These are phyloP conservation scores for Juglanconis juglandina DNA, from an alignment of 2,329 filamentous ascomycete species.

Conservation along the genomic window DNA sequence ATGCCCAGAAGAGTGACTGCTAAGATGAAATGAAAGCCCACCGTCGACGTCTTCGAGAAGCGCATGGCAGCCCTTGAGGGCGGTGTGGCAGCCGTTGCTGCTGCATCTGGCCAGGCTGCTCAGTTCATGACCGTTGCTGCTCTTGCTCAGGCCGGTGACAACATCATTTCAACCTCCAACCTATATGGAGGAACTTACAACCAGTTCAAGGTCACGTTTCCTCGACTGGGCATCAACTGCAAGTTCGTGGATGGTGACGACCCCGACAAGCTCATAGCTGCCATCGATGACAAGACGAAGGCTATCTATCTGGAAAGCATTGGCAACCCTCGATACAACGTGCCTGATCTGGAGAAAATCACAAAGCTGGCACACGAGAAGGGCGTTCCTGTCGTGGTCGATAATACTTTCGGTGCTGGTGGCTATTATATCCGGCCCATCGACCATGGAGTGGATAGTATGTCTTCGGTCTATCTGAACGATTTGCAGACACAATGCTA, in stretches of 20 bases:
- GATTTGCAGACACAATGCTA: background rate
- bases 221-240: slow-evolving; percentile 80
- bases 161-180: slow-evolving; percentile 87
- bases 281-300: slow-evolving; percentile 92
- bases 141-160: slow-evolving; percentile 84
- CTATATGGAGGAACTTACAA: slow-evolving; percentile 96
- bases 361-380: slow-evolving; percentile 70
- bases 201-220: slow-evolving; percentile 88
- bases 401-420: slow-evolving; percentile 94
- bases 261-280: slow-evolving; percentile 71
- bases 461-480: background rate
- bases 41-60: slow-evolving; percentile 94
- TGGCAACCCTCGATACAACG: slow-evolving; percentile 89
- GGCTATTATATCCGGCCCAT: slow-evolving; percentile 86
- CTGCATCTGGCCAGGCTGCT: slow-evolving; percentile 82
- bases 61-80: slow-evolving; percentile 93
- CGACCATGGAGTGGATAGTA: slow-evolving; percentile 79
- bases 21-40: slow-evolving; percentile 58
- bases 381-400: slow-evolving; percentile 68
- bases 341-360: slow-evolving; percentile 87
- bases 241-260: slow-evolving; percentile 85
- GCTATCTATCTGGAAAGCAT: slow-evolving; percentile 89
- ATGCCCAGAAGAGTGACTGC: background rate
- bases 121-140: slow-evolving; percentile 87
- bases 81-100: slow-evolving; percentile 79